Evolutionary conservation across 2,329 filamentous ascomycete species (phyloP), one percentile per base, ranked within the genome.

Genomic region (Hypoxylon rubiginosum): DNA sequence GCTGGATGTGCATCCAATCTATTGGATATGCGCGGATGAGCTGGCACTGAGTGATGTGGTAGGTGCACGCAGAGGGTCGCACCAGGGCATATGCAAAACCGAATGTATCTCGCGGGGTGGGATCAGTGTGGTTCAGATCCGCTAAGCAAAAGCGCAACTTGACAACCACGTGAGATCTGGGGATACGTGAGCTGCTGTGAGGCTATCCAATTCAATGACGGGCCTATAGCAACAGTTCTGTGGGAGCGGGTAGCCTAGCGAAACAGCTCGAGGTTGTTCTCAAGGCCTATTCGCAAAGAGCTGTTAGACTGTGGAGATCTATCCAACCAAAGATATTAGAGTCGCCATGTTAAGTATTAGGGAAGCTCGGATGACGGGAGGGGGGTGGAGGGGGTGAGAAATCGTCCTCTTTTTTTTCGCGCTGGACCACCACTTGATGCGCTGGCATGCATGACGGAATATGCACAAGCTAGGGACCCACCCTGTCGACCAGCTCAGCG

Each of bases 21-120:
- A 86, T 84, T 85, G 82, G 83, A 81, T 83, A 84, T 85, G 84
- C 80, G 85, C 82, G 80, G 82, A 86, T 88, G 87, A 83, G 87
- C 83, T 89, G 86, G 86, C 86, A 88, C 74, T 80, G 75, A 76
- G 79, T 78, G 79, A 82, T 81, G 79, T 84, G 79, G 80, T 81
- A 82, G 79, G 80, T 82, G 81, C 80, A 82, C 81, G 83, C 81
- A 82, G 82, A 82, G 81, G 81, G 82, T 81, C 79, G 82, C 81
- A 82, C 82, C 81, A 83, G 83, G 81, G 83, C 84, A 86, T 85
- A 86, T 88, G 86, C 86, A 85, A 81, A 83, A 63, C 82, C 82
- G 83, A 84, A 72, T 74, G 73, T 83, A 82, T 82, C 74, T 80
- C 79, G 80, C 77, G 76, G 79, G 79, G 75, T 76, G 74, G 73